Evolutionary conservation across 495 filamentous ascomycete species (phyloP).

Genomic region (Geoglossum glabrum): DNA sequence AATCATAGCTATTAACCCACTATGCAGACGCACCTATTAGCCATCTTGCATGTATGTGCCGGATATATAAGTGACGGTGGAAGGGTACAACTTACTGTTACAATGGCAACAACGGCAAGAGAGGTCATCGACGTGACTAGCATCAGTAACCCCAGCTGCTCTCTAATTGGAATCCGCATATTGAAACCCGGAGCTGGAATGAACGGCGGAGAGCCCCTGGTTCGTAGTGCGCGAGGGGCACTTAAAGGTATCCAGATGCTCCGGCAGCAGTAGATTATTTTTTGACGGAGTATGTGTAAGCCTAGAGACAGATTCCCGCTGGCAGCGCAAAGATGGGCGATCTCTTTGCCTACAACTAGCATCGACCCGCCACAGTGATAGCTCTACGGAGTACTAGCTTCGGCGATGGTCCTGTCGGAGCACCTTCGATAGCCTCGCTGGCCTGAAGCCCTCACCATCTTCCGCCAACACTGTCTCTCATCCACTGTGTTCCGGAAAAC

Average conservation of each 20-base stretch:
- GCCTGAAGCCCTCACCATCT: not conserved
- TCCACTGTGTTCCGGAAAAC: not conserved
- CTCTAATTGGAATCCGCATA: conserved; percentile 68
- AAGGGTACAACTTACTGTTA: conserved; percentile 36
- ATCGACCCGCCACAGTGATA: not conserved
- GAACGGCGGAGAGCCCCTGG: not conserved
- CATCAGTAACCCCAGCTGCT: conserved; percentile 61
- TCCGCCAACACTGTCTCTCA: not conserved
- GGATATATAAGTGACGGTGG: not conserved
- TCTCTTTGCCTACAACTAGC: not conserved
- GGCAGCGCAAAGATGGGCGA: not conserved
- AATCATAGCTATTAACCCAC: conserved; percentile 58
- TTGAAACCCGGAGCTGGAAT: not conserved
- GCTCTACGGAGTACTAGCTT: not conserved
- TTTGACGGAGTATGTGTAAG: not conserved
- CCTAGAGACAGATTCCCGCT: not conserved
- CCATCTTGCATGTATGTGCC: not conserved
- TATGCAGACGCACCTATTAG: conserved; percentile 6
- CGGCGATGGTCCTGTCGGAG: not conserved
- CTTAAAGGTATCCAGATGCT: not conserved
- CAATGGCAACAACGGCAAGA: conserved; percentile 41
- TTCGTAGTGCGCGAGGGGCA: not conserved
- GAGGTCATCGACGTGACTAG: conserved; percentile 46
- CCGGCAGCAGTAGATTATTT: not conserved
- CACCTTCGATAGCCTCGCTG: not conserved